These are phyloP conservation scores for Lipomyces kockii DNA, from an alignment of 805 yeast genomes.

Conservation along the genomic window DNA sequence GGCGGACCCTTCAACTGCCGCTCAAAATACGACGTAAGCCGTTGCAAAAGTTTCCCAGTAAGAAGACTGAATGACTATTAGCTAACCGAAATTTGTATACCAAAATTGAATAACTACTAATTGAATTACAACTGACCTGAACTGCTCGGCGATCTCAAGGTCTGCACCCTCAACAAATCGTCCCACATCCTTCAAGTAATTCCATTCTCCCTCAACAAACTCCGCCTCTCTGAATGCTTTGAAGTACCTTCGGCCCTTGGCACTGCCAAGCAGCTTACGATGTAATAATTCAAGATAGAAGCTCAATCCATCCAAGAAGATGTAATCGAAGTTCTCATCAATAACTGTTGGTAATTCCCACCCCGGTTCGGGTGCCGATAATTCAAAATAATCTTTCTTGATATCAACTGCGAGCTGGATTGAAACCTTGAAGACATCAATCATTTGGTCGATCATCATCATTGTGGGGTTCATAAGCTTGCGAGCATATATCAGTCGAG, in stretches of 20 bases:
- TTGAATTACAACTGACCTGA: conserved; percentile 45
- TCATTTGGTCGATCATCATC: conserved; percentile 95
- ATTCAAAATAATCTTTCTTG: conserved; percentile 66
- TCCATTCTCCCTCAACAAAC: conserved; percentile 82
- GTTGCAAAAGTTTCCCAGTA: conserved; percentile 66
- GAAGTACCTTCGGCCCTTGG: conserved; percentile 64
- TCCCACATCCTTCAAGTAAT: conserved; percentile 75
- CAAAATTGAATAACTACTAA: neutral
- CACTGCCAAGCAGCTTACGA: conserved; percentile 77
- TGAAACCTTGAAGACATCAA: conserved; percentile 80
- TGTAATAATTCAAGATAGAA: conserved; percentile 73
- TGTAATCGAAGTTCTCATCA: conserved; percentile 66
- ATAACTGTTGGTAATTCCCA: conserved; percentile 74
- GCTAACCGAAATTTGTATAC: neutral
- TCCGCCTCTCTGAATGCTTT: conserved; percentile 91
- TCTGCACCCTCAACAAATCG: conserved; percentile 80
- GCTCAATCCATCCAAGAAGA: conserved; percentile 72
- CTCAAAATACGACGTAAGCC: conserved; percentile 71
- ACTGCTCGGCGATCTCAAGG: conserved; percentile 76
- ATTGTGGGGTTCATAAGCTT: conserved; percentile 83
- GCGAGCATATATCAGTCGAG: conserved; percentile 76
- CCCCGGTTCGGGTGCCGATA: conserved; percentile 56
- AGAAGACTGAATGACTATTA: conserved; percentile 45
- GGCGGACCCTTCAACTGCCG: conserved; percentile 71
- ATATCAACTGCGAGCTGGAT: conserved; percentile 75